Evolutionary conservation across 768 basidiomycete genomes (phyloP), one percentile per base, ranked within the genome.

Genomic region (Kwoniella dendrophila): DNA sequence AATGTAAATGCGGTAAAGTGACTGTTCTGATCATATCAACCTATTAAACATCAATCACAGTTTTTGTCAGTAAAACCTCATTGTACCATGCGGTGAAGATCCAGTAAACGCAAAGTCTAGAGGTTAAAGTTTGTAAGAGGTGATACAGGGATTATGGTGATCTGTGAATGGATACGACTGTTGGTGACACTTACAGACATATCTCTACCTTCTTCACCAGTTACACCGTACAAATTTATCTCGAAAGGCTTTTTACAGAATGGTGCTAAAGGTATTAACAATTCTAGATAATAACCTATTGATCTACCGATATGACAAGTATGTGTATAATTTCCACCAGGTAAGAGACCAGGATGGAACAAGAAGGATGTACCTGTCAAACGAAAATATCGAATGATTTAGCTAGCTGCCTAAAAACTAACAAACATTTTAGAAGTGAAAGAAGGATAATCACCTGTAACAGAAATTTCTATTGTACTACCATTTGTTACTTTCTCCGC

Each of bases 401-500:
- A n/a, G n/a, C n/a, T n/a, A n/a, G n/a, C n/a, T n/a, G n/a, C n/a
- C n/a, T n/a, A n/a, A n/a, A n/a, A n/a, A n/a, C n/a, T n/a, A n/a
- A n/a, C n/a, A n/a, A n/a, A n/a, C n/a, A n/a, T n/a, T n/a, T n/a
- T n/a, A n/a, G n/a, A 67, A 10, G 12, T 48, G n/a, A 48, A 3
- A 30, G 22, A 40, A 20, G 22, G 11, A 41, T 29, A 61, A 85
- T 56, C 66, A 89, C 93, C 95, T 22, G 96, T 98, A 6, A 94
- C 88, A 1, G 92, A 95, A 53, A 99, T 98, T 78, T 98, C 96
- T 63, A 98, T 89, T 29, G 90, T 81, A 4, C 90, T 90, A 1
- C 95, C 96, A 83, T 98, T 97, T 2, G 92, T 94, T 3, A 90
- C 82, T 70, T 90, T 92, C 76, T 97, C 94, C 33, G 97, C 72